Evolutionary conservation across 2,329 filamentous ascomycete species (phyloP).

Genomic region (Massarina eburnea): DNA sequence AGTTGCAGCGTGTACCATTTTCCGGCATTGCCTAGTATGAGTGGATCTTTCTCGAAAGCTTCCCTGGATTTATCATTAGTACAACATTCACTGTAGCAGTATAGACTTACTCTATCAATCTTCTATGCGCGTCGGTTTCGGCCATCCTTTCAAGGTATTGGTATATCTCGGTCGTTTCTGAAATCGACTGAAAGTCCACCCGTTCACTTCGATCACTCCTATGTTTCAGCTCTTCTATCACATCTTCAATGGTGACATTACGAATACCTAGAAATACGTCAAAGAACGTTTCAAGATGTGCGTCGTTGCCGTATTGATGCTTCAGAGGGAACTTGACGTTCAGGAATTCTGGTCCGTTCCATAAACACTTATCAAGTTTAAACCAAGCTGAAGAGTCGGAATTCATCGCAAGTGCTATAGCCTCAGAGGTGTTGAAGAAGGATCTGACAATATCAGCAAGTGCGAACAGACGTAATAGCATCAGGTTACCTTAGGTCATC

Average conservation of each 20-base stretch:
- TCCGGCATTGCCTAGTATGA: slow-evolving; percentile 9
- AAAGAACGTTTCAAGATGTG: background rate
- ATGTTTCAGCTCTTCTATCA: background rate
- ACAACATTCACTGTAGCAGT: too few relatives aligned
- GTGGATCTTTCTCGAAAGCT: slow-evolving; percentile 4
- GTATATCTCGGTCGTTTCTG: background rate
- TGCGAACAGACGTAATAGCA: too few relatives aligned
- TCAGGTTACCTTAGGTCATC: too few relatives aligned
- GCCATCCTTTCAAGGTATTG: background rate
- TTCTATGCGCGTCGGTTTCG: background rate
- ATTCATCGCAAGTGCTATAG: too few relatives aligned
- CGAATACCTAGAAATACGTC: background rate
- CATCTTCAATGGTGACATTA: background rate
- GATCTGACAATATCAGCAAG: too few relatives aligned
- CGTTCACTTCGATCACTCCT: too few relatives aligned
- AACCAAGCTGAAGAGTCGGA: too few relatives aligned
- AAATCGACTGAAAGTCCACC: background rate
- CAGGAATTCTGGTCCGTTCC: slow-evolving; percentile 1
- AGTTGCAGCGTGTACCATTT: slow-evolving; percentile 10
- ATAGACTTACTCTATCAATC: background rate
- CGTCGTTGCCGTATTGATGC: background rate
- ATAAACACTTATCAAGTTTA: background rate
- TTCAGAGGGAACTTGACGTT: background rate
- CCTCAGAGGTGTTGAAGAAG: too few relatives aligned
- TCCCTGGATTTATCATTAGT: slow-evolving; percentile 5